phyloP scores from a whole-genome alignment of 2,329 filamentous ascomycete species.

The Didymella arachidicola region DNA sequence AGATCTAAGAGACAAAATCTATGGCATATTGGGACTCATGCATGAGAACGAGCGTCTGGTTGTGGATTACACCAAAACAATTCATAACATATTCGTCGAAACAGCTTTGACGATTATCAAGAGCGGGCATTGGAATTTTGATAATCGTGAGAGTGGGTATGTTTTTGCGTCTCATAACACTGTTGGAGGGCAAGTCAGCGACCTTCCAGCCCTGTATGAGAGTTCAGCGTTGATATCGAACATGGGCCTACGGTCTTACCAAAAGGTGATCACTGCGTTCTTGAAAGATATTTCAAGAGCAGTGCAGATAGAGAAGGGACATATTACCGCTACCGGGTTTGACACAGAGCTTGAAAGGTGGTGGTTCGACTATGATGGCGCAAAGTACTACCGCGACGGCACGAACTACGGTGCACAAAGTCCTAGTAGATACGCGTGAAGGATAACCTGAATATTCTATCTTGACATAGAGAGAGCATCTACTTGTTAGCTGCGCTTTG shows the following conservation, averaged over 20 bases:
- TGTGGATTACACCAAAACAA: background rate
- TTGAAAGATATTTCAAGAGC: background rate
- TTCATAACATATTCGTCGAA: background rate
- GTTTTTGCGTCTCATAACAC: too few species aligned
- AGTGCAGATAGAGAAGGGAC: background rate
- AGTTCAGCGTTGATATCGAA: background rate
- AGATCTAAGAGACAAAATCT: background rate
- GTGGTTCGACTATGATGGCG: background rate
- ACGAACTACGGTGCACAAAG: background rate
- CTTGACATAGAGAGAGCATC: too few species aligned
- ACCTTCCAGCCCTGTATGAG: too few species aligned
- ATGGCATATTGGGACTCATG: background rate
- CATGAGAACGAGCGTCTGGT: background rate
- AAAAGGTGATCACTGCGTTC: background rate
- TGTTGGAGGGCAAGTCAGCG: too few species aligned
- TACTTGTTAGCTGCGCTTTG: background rate
- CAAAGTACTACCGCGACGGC: background rate
- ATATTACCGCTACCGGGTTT: background rate
- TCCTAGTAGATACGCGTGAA: background rate
- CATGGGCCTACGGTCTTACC: background rate
- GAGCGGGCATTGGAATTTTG: background rate
- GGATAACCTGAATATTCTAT: too few species aligned
- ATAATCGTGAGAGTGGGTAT: too few species aligned
- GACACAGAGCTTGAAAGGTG: background rate
- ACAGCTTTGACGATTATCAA: background rate